Evolutionary conservation across 352 stramenopile genomes (phyloP), one percentile per base, ranked within the genome.

Genomic region (Globisporangium uncinulatum): DNA sequence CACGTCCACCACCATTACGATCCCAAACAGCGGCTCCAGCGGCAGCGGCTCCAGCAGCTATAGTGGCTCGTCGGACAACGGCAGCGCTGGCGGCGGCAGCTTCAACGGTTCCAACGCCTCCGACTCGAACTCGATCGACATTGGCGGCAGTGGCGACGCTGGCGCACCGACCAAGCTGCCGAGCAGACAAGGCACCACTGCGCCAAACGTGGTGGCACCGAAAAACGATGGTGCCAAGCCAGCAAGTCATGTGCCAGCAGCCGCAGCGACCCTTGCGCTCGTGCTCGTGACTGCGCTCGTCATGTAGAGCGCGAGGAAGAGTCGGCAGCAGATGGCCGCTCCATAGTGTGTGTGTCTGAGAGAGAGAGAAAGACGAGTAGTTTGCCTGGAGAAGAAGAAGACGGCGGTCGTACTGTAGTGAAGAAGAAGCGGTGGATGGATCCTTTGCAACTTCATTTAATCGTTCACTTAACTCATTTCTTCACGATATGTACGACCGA

Each of bases 261-360:
- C 41, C 9, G 19, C 11, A 9, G n/a, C 43, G 19, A 31, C n/a
- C 7, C n/a, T 48, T 10, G 43, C 43, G 11, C 43, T 48, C n/a
- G 43, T 17, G 43, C 43, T 48, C 43, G 43, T 48, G 43, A 48
- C n/a, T 19, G 43, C 43, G n/a, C 13, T 48, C 43, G 6, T 48
- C 43, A 15, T 48, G 43, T 48, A 48, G 10, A 8, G 43, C 15
- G 42, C 1, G 6, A 29, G 17, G 5, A 19, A 29, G 17, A 7
- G 17, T 47, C n/a, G 49, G 7, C 5, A n/a, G 41, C n/a, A n/a
- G 3, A n/a, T 29, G 24, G 24, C 24, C 24, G 24, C 24, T 29
- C 24, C 24, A 29, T 29, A 39, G 34, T 39, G 34, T 39, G 34
- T 39, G 34, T 39, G 34, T 39, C 10, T 39, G 34, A 13, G 34